These are phyloP conservation scores for Metschnikowia proteae DNA, from an alignment of 805 yeast species.

Conservation along the genomic window DNA sequence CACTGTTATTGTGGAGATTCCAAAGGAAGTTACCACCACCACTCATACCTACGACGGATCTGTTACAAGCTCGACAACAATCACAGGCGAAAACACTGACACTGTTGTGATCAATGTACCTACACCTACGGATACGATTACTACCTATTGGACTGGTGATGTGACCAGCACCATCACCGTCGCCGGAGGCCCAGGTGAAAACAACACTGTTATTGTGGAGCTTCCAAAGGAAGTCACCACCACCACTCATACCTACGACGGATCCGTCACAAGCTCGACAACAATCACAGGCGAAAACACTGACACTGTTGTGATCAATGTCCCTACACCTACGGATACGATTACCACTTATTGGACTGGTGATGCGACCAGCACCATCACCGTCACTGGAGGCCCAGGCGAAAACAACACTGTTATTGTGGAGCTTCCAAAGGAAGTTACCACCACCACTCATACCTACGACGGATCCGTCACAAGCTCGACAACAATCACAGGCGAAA, in stretches of 20 bases:
- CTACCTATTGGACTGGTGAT: constrained; percentile 11
- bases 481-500: too few relatives aligned
- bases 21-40: constrained; percentile 10
- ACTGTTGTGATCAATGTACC: constrained; percentile 15
- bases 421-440: too few relatives aligned
- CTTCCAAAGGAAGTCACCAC: constrained; percentile 16
- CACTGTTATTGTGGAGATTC: too few relatives aligned
- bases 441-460: constrained; percentile 13
- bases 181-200: not conserved
- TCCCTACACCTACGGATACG: too few relatives aligned
- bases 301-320: constrained; percentile 17
- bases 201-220: constrained; percentile 14
- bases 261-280: constrained; percentile 13
- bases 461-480: constrained; percentile 5
- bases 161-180: constrained; percentile 9
- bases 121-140: constrained; percentile 5
- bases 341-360: too few relatives aligned
- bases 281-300: constrained; percentile 21
- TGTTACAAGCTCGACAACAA: constrained; percentile 7
- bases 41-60: constrained; percentile 7
- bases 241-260: constrained; percentile 10
- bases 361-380: too few relatives aligned
- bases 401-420: too few relatives aligned
- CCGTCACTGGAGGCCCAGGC: too few relatives aligned
- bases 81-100: constrained; percentile 3